These are phyloP conservation scores for Knoxdaviesia proteae DNA, from an alignment of 2,329 filamentous ascomycete genomes.

Conservation along the genomic window DNA sequence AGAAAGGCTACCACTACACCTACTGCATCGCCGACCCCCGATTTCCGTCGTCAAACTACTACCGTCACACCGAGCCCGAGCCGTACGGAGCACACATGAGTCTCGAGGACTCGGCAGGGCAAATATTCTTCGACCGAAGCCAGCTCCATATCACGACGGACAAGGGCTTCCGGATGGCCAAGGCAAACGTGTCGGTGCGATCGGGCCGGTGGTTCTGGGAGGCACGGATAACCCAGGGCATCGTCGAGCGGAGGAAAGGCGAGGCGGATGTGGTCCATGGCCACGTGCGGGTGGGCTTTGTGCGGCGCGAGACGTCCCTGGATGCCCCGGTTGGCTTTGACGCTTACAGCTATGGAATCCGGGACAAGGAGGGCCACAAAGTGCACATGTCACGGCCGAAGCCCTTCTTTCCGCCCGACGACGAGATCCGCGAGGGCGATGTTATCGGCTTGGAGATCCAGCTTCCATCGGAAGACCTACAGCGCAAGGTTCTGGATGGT, in stretches of 20 bases:
- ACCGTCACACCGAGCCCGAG: constrained; percentile 68
- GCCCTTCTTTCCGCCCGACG: constrained; percentile 61
- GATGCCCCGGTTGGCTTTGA: constrained; percentile 76
- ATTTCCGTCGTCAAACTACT: constrained; percentile 74
- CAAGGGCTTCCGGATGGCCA: constrained; percentile 79
- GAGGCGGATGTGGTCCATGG: constrained; percentile 22
- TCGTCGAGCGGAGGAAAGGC: constrained; percentile 18
- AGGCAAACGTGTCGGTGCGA: constrained; percentile 74
- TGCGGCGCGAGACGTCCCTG: constrained; percentile 57
- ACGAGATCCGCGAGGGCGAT: constrained; percentile 72
- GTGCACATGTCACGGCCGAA: constrained; percentile 88
- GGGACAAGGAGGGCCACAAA: constrained; percentile 76
- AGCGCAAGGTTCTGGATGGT: constrained; percentile 72
- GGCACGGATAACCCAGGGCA: constrained; percentile 68
- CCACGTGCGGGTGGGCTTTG: constrained; percentile 73
- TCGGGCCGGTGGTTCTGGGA: constrained; percentile 92
- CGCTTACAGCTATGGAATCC: constrained; percentile 82
- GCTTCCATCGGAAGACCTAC: constrained; percentile 64
- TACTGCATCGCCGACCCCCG: constrained; percentile 77
- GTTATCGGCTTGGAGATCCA: constrained; percentile 87
- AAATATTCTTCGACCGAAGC: constrained; percentile 61
- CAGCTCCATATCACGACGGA: constrained; percentile 68
- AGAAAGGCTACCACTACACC: constrained; percentile 66
- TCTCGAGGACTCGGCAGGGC: constrained; percentile 76
- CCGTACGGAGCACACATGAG: constrained; percentile 73